Percentiles rank a stretch among this genome's conserved stretches.
These are phyloP conservation scores for Yamadazyma olivae DNA, from an alignment of 805 yeast genomes.

Conservation along the genomic window DNA sequence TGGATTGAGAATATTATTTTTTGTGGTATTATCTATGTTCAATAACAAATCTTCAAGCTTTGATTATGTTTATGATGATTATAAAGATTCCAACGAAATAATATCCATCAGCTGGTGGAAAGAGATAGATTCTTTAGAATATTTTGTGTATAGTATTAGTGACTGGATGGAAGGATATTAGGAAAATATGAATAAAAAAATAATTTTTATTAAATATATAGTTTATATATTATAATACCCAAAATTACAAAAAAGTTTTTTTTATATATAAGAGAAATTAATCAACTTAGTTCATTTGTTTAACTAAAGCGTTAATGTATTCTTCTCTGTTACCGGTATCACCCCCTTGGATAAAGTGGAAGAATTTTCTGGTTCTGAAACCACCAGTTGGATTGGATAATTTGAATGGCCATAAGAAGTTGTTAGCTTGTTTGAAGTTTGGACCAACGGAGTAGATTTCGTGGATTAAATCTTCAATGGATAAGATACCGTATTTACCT, in stretches of 20 bases:
- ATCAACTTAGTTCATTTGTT: constrained; percentile 78
- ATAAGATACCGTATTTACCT: constrained; percentile 90
- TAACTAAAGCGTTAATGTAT: constrained; percentile 89
- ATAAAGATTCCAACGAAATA: constrained; percentile 6
- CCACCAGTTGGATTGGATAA: constrained; percentile 96
- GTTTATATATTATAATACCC: constrained; percentile 4
- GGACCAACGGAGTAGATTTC: constrained; percentile 96
- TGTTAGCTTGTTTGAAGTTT: constrained; percentile 97
- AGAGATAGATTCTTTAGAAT: constrained; percentile 29
- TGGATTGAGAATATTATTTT: constrained; percentile 15
- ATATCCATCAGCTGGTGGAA: constrained; percentile 26
- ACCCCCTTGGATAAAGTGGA: constrained; percentile 97
- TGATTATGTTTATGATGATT: constrained; percentile 11
- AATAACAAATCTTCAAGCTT: constrained; percentile 1
- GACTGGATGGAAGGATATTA: constrained; percentile 13
- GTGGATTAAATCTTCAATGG: constrained; percentile 92
- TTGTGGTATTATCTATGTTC: constrained; percentile 9
- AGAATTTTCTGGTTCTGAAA: constrained; percentile 97
- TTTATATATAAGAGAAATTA: constrained; percentile 1
- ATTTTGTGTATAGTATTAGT: constrained; percentile 16
- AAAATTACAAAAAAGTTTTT: constrained; percentile 3
- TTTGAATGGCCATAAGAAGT: constrained; percentile 98
- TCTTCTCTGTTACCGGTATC: constrained; percentile 98
- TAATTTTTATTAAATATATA: constrained; percentile 1
- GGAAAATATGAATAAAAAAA: background rate